Evolutionary conservation across 768 basidiomycete species (phyloP), one percentile per base, ranked within the genome.

Genomic region (Suillus occidentalis): DNA sequence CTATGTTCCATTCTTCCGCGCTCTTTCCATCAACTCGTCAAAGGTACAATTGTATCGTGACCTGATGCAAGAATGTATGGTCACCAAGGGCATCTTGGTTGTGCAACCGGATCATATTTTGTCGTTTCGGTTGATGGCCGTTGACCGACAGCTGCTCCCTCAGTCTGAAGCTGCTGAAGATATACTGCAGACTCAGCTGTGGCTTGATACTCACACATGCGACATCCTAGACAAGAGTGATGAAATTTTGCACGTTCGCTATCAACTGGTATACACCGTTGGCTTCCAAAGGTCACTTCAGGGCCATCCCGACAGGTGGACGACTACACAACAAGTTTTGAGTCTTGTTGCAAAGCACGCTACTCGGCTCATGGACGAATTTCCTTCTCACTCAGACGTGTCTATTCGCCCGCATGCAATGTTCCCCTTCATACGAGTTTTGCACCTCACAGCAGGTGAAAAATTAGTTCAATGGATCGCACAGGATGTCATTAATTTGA

Each of bases 71-170:
- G 61, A 64, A 62, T 76, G 75, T 49, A 60, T 50, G 36, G 39
- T 52, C 4, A 63, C 63, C 20, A 68, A 71, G 16, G 75, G 73
- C 4, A 65, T 76, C 25, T 65, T 74, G 13, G 64, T 76, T 14
- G 60, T 67, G 28, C 76, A 76, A 40, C 75, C 75, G 1, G 76
- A 76, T 40, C 75, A 76, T n/a, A 68, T 76, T 4, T 71, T 76
- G 16, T 76, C 75, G 2, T 71, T 72, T 58, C 66, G 68, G 62
- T 68, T 76, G n/a, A 70, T 72, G 67, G 63, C 66, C 10, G 63
- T 76, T 37, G 63, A 74, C n/a, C 31, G 10, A 37, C 71, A 73
- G 45, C 60, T 78, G 12, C 34, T 34, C 14, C 53, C n/a, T 18
- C 20, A 4, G 9, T 7, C 61, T 14, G 4, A 62, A 10, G 65